Percentiles rank a stretch among this genome's conserved stretches.
phyloP scores from a whole-genome alignment of 192 early-diverging fungal species.

The Paraglomus occultum region DNA sequence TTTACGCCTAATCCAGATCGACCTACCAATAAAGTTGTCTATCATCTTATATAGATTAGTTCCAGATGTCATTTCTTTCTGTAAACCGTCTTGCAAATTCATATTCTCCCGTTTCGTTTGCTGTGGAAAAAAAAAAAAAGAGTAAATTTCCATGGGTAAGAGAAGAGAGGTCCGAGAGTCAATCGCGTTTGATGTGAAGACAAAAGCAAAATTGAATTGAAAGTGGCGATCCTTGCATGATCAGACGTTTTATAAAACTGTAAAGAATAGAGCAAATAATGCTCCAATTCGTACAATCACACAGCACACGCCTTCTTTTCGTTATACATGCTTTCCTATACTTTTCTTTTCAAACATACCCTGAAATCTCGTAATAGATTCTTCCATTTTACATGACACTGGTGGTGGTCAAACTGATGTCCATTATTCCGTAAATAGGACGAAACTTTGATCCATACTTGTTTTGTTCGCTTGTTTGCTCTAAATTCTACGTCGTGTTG shows the following conservation, averaged over 20 bases:
- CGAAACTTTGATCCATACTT: not conserved
- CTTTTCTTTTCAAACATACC: not conserved
- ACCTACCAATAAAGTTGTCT: slow-evolving; percentile 7
- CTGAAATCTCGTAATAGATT: slow-evolving; percentile 10
- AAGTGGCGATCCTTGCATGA: too few relatives aligned
- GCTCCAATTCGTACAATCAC: too few relatives aligned
- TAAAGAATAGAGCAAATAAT: too few relatives aligned
- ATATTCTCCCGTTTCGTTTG: not conserved
- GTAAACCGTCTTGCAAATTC: not conserved
- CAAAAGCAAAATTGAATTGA: too few relatives aligned
- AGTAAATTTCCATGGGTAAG: too few relatives aligned
- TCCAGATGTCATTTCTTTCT: slow-evolving; percentile 11
- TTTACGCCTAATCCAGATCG: too few relatives aligned
- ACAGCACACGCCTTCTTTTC: too few relatives aligned
- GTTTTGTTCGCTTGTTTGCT: slow-evolving; percentile 8
- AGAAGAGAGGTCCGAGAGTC: too few relatives aligned
- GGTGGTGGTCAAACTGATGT: not conserved
- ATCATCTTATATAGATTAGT: not conserved
- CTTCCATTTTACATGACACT: slow-evolving; percentile 15
- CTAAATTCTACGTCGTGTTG: not conserved
- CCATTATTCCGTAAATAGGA: not conserved
- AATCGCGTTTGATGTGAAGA: too few relatives aligned
- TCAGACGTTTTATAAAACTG: too few relatives aligned
- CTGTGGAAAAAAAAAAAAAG: not conserved
- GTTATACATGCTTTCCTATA: too few relatives aligned